phyloP scores from a whole-genome alignment of 371 early-diverging fungal species.

The Lichtheimia ramosa region DNA sequence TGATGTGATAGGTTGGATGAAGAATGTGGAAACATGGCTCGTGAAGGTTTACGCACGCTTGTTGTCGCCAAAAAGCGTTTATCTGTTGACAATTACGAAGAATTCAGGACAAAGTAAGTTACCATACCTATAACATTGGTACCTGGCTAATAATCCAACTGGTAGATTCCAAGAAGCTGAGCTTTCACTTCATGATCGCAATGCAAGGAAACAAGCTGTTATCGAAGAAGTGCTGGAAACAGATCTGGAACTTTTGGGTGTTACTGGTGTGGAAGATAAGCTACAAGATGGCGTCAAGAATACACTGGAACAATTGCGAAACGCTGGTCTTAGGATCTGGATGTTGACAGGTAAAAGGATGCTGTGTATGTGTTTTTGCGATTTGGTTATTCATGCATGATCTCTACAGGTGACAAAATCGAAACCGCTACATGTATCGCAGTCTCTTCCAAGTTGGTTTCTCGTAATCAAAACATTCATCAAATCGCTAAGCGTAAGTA shows the following conservation, averaged over 20 bases:
- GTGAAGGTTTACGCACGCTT: conserved; percentile 98
- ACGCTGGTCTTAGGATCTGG: conserved; percentile 98
- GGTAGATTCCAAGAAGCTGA: conserved; percentile 74
- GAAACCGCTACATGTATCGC: conserved; percentile 99
- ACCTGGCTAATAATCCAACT: neutral
- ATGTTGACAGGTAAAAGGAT: conserved; percentile 85
- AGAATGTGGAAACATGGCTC: conserved; percentile 98
- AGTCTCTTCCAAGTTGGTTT: conserved; percentile 89
- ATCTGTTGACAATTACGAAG: conserved; percentile 70
- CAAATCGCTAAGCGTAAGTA: conserved; percentile 66
- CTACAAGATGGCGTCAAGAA: conserved; percentile 94
- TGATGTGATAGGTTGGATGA: conserved; percentile 77
- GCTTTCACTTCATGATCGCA: conserved; percentile 71
- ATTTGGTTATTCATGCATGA: neutral
- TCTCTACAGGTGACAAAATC: conserved; percentile 90
- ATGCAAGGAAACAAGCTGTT: conserved; percentile 68
- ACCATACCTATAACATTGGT: neutral
- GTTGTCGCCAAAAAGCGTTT: conserved; percentile 90
- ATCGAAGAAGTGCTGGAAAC: conserved; percentile 75
- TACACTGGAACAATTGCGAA: conserved; percentile 91
- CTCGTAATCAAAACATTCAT: conserved; percentile 85
- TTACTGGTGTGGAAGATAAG: conserved; percentile 99
- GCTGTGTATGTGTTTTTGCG: neutral
- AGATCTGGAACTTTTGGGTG: conserved; percentile 92
- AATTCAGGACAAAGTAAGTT: conserved; percentile 53